Evolutionary conservation across 1,284 basidiomycete genomes (phyloP), one percentile per base, ranked within the genome.

Genomic region (Schizophyllum amplum): DNA sequence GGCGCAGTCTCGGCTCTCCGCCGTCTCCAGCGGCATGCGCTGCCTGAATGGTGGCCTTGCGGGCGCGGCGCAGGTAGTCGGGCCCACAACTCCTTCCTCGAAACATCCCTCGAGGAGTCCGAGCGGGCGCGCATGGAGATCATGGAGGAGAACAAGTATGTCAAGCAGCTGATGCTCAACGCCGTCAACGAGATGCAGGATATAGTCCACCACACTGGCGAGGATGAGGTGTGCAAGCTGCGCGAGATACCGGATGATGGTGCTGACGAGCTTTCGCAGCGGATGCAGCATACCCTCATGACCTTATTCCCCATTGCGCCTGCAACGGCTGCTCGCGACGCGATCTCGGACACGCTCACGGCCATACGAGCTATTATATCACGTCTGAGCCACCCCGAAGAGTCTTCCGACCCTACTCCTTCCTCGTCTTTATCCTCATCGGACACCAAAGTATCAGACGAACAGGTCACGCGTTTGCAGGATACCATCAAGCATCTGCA

Each of bases 21-120:
- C 64, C 3, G 63, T 71, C 0, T 68, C 75, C 4, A 76, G 79
- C 53, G 83, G 85, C 11, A 70, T 88, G 61, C 72, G 68, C 25
- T 82, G 79, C 57, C 74, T 80, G 0, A 89, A 90, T 62, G 33
- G 33, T 9, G 33, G 33, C 33, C 33, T 42, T 17, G 80, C 79
- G 2, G 71, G 73, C 51, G 77, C 78, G 52, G 56, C 54, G 3
- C 55, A 56, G n/a, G 66, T 74, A 22, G 60, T 78, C 6, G 78
- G 77, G 11, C 80, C 73, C 65, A 77, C 1, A 77, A 80, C 51
- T 77, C 79, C 4, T 78, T 84, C 59, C 67, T 89, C 50, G 92
- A 94, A 61, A 73, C 80, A 25, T 83, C 90, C 1, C 72, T 94
- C 24, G 80, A 85, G 52, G 84, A 93, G 61, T 82, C 92, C 0